These are phyloP conservation scores for Cruciata laevipes DNA, from an alignment of 257 asterid genomes.

Conservation along the genomic window DNA sequence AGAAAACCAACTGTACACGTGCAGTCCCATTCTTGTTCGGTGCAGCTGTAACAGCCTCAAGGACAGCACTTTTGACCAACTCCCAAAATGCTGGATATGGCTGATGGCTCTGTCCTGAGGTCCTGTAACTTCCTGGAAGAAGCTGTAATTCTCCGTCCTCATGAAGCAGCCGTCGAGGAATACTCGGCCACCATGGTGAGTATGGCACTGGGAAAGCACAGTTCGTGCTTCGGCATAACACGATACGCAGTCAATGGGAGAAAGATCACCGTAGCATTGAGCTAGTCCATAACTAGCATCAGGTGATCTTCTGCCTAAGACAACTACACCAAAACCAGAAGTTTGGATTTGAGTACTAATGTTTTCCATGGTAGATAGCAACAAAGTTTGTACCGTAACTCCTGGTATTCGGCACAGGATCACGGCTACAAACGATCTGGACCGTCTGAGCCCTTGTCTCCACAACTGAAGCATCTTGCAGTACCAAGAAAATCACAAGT, in stretches of 20 bases:
- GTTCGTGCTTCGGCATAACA: conserved; percentile 75
- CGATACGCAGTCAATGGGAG: conserved; percentile 27
- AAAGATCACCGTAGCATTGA: conserved; percentile 79
- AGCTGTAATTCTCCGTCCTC: conserved; percentile 61
- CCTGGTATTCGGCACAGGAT: conserved; percentile 41
- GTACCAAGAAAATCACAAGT: conserved; percentile 24
- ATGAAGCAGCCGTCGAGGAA: conserved; percentile 81
- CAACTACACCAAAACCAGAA: conserved; percentile 45
- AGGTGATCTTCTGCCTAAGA: conserved; percentile 35
- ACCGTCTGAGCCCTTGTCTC: conserved; percentile 59
- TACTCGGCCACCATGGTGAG: conserved; percentile 53
- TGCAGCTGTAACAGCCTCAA: conserved; percentile 22
- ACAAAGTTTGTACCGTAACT: conserved; percentile 49
- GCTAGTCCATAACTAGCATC: conserved; percentile 51
- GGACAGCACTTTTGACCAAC: conserved; percentile 26
- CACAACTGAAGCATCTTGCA: conserved; percentile 33
- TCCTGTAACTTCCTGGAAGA: conserved; percentile 43
- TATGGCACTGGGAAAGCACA: conserved; percentile 60
- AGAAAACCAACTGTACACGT: conserved; percentile 21
- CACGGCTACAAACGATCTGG: conserved; percentile 36
- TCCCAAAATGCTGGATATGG: conserved; percentile 21
- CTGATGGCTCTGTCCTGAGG: conserved; percentile 25
- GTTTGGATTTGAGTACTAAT: conserved; percentile 47
- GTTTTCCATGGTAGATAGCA: conserved; percentile 55
- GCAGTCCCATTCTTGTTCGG: conserved; percentile 23